Evolutionary conservation across 2,329 filamentous ascomycete genomes (phyloP), one percentile per base, ranked within the genome.

Genomic region (Dendrostoma leiphaemia): DNA sequence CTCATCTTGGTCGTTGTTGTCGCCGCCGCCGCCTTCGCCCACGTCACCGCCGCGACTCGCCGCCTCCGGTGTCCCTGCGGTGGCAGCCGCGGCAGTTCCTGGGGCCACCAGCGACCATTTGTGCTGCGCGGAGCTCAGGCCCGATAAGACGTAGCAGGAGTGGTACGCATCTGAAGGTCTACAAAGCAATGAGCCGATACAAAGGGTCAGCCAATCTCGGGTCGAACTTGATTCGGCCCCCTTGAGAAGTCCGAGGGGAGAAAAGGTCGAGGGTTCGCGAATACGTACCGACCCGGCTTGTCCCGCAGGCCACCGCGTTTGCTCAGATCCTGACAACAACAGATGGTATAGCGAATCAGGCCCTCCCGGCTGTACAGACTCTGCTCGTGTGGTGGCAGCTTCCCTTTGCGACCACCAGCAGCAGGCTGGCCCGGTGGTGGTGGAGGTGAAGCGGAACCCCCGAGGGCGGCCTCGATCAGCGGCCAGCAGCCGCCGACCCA

Each of bases 401-500:
- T 60, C 59, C 60, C 51, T 62, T n/a, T 54, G 41, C 38, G 41
- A 41, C 19, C 54, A n/a, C n/a, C n/a, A n/a, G n/a, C n/a, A n/a
- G n/a, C n/a, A 41, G 43, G 35, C 48, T 50, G 62, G 45, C 43
- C 68, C 63, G 24, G 63, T 60, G 60, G 58, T 21, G 58, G 57
- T 62, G 24, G 63, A 59, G 60, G 58, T 21, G 58, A 58, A 28
- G 61, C 56, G 19, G 45, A 38, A 21, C 45, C 48, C 43, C 49
- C 80, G 54, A 94, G 73, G 51, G 86, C 86, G 54, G 90, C 90
- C 74, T 97, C 89, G 62, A 97, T 78, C 60, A 99, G 74, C 43
- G 93, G 88, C 90, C 92, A 99, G 74, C 92, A 97, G 51, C 89
- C 89, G 51, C 94, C 94, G 31, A 96, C 88, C 94, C 94, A 99